These are phyloP conservation scores for Anisodus acutangulus DNA, from an alignment of 257 asterid genomes.

Conservation along the genomic window DNA sequence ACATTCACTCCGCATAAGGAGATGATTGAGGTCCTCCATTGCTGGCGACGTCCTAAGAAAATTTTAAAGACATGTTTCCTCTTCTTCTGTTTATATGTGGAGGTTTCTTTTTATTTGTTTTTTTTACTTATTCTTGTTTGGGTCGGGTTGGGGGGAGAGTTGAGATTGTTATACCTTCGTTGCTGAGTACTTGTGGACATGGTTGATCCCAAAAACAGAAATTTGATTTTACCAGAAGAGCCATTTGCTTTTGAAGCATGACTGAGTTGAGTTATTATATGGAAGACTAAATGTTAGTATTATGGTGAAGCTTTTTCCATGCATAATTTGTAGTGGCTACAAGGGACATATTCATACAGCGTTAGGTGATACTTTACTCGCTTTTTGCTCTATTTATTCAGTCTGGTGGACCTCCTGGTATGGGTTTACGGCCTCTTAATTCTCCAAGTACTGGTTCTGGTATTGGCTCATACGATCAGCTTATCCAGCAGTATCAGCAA, in stretches of 20 bases:
- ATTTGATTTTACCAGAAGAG: constrained; percentile 2
- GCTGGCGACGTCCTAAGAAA: neutral
- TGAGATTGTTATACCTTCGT: constrained; percentile 20
- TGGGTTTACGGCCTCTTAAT: constrained; percentile 82
- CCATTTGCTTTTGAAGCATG: constrained; percentile 7
- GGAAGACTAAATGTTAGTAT: constrained; percentile 6
- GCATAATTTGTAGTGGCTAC: constrained; percentile 3
- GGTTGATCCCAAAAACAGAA: constrained; percentile 1
- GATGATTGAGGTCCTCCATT: constrained; percentile 15
- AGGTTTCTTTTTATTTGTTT: neutral
- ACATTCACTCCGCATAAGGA: constrained; percentile 8
- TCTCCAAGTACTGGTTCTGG: constrained; percentile 75
- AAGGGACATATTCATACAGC: neutral
- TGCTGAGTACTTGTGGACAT: neutral
- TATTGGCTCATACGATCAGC: constrained; percentile 84
- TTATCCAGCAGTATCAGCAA: constrained; percentile 90
- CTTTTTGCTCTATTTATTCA: constrained; percentile 38
- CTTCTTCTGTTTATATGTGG: neutral
- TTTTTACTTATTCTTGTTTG: neutral
- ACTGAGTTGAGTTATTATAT: neutral
- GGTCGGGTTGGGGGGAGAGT: constrained; percentile 18
- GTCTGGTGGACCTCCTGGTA: constrained; percentile 76
- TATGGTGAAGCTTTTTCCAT: neutral
- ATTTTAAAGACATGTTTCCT: neutral
- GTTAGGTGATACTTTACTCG: neutral